A percentile compares a stretch with the other conserved stretches of the same genome.
Conservation (phyloP, 208 protist genomes). For the Strigomonas culicis region DNA sequence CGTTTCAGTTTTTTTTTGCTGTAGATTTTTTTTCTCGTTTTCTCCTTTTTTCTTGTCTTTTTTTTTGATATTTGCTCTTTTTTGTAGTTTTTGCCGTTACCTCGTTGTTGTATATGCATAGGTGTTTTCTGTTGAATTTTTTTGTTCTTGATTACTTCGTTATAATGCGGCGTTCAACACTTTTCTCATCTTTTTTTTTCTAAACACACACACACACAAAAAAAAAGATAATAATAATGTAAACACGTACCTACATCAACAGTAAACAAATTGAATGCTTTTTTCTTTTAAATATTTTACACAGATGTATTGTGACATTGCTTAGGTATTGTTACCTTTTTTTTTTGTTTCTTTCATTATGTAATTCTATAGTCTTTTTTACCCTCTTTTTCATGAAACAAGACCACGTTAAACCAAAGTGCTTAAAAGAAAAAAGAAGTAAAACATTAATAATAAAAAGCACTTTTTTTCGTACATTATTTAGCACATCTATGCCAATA, state of each 20-base stretch:
- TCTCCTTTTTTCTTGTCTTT: conserved; percentile 7
- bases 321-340: not conserved
- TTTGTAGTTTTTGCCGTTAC: not conserved
- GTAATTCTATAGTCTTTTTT: conserved; percentile 5
- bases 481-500: not conserved
- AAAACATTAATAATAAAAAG: not conserved
- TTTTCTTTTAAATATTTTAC: not conserved
- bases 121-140: not conserved
- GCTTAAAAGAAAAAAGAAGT: not conserved
- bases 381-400: too few relatives aligned
- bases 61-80: conserved; percentile 1
- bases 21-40: conserved; percentile 20
- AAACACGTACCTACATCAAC: not conserved
- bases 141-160: not conserved
- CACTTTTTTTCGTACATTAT: not conserved
- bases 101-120: not conserved
- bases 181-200: not conserved
- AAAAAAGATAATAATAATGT: not conserved
- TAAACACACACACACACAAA: not conserved
- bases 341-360: conserved; percentile 10
- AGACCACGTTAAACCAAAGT: too few relatives aligned
- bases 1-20: conserved; percentile 12
- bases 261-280: not conserved
- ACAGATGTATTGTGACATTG: not conserved
- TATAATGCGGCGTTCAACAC: too few relatives aligned